Conservation (phyloP, 805 yeast species). For the Pichia pseudocactophila region DNA sequence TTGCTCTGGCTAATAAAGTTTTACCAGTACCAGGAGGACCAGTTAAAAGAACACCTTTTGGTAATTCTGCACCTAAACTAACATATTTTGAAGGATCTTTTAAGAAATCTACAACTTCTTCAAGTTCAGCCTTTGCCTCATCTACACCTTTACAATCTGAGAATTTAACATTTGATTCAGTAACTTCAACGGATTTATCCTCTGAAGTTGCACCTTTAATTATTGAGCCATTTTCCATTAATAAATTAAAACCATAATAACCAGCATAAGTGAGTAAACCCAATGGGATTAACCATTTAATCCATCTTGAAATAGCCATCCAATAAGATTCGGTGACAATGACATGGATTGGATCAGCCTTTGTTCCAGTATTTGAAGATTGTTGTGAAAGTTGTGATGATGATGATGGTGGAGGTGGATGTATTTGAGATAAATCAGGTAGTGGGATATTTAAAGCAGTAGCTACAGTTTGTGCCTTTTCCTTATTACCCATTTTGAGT, state of each 20-base stretch:
- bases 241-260: slow-evolving; percentile 65
- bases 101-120: slow-evolving; percentile 95
- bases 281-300: slow-evolving; percentile 79
- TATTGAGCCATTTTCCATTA: slow-evolving; percentile 77
- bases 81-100: slow-evolving; percentile 95
- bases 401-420: slow-evolving; percentile 5
- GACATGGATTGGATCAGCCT: slow-evolving; percentile 87
- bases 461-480: slow-evolving; percentile 65
- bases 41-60: slow-evolving; percentile 92
- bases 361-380: slow-evolving; percentile 55
- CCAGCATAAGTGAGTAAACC: slow-evolving; percentile 75
- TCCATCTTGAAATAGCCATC: slow-evolving; percentile 74
- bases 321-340: slow-evolving; percentile 78
- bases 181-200: slow-evolving; percentile 75
- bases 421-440: slow-evolving; percentile 8
- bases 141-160: slow-evolving; percentile 96
- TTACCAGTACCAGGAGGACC: slow-evolving; percentile 99
- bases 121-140: slow-evolving; percentile 95
- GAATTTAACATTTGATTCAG: slow-evolving; percentile 79
- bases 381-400: slow-evolving; percentile 8
- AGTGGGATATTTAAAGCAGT: slow-evolving; percentile 29
- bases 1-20: slow-evolving; percentile 91
- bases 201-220: slow-evolving; percentile 64
- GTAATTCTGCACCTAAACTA: slow-evolving; percentile 93
- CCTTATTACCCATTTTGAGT: slow-evolving; percentile 63